Evolutionary conservation across 106 monocot species (phyloP), one percentile per base, ranked within the genome.

Genomic region (Dioscorea zingiberensis): DNA sequence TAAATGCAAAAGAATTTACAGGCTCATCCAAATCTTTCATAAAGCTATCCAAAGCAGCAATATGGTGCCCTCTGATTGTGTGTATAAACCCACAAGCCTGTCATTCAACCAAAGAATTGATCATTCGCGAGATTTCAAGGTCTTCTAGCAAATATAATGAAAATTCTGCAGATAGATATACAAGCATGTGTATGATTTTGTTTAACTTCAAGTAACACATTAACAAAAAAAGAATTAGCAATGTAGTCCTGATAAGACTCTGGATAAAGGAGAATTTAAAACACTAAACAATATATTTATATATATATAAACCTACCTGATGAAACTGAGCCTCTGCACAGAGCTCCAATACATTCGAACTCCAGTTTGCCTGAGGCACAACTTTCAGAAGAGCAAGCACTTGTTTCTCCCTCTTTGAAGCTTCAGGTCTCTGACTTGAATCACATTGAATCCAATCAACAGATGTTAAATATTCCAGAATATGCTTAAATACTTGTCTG

Each of bases 31-130:
- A 21, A 59, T 98, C 97, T 74, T 84, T 86, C 92, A 92, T 88
- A 69, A 89, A 98, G 73, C 92, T 77, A 80, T 98, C 92, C 55
- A 98, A 65, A 68, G 97, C 88, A 60, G 78, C 58, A 68, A 89
- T 48, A 78, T 78, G 74, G 38, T 86, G 66, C 4, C 80, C 73
- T 65, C 62, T 83, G 59, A 69, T 80, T 28, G 55, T 75, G 68
- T 92, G 63, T 68, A 98, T 86, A 12, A 89, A 69, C 26, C 97
- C 97, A 89, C 89, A 92, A 38, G 86, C 92, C 97, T 98, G 81
- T 46, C 76, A 58, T 45, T n/a, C 38, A 28, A 72, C 46, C 61
- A 54, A 56, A 45, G 14, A 69, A 66, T 58, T 32, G 25, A 28
- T 48, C 56, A 27, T 38, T 38, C 6, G 1, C n/a, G 38, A 8